Base-by-base conservation (phyloP, 177 flowering plant genomes). In the Vitis hybrid region DNA sequence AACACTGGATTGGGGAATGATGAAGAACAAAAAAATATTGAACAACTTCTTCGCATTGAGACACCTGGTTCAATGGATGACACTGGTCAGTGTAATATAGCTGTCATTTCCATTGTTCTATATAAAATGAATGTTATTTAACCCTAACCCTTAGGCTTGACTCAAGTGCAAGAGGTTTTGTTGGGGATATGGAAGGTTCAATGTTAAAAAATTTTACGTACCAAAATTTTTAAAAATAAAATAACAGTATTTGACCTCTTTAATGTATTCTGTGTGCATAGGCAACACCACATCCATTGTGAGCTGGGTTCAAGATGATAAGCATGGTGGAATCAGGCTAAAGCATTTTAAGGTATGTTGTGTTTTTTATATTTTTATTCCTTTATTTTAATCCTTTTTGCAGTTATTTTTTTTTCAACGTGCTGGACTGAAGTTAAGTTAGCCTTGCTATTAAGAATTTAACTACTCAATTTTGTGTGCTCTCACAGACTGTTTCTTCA, bases 281-380 rank as follows among this genome's bases (percentile, higher is more conserved):
- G 93, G 69, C 65, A 74, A 76, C 7, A 71, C 8, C 58, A 54
- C 76, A 74, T 70, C 91, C 31, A 19, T 69, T 56, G 85, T 88
- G 66, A 83, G 77, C 67, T 94, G 98, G 99, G 69, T 75, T 80
- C 89, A 74, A 68, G 87, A 93, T 77, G 92, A 87, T 8, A 81
- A 81, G 68, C 77, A 81, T 74, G 93, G 78, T 9, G 97, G 94
- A 63, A 81, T 96, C 68, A 88, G 80, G 71, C 72, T 96, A 73
- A 88, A 76, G 71, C 98, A 94, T 82, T 80, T 80, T 71, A 95
- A 90, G 98, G 99, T 95, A 68, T 26, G 31, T 71, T n/a, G 20
- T 11, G 59, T 52, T 76, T 54, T 56, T 57, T 61, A 5, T 11
- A 58, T 10, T 50, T 3, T 26, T 26, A 10, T 31, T 61, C n/a